Conservation (phyloP, 805 yeast genomes). For the Scheffersomyces amazonensis region DNA sequence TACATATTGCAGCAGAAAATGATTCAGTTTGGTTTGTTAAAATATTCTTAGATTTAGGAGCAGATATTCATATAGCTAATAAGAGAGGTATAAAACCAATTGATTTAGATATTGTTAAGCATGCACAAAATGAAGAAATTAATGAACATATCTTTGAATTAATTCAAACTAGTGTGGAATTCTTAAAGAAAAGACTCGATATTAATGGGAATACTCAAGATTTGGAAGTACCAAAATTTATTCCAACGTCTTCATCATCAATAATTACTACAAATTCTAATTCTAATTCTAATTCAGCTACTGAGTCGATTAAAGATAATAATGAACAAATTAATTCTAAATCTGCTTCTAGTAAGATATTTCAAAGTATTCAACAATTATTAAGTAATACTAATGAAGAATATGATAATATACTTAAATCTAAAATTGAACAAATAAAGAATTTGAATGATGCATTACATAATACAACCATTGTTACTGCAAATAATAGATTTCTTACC, state of each 20-base stretch:
- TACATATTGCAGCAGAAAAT: constrained; percentile 40
- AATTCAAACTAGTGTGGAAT: constrained; percentile 30
- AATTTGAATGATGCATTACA: constrained; percentile 33
- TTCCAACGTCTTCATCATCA: neutral
- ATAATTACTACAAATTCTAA: neutral
- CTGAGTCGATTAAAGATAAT: constrained; percentile 1
- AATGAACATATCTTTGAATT: constrained; percentile 32
- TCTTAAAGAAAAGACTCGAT: constrained; percentile 24
- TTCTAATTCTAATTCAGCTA: constrained; percentile 1
- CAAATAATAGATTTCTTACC: constrained; percentile 37
- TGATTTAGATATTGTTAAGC: constrained; percentile 74
- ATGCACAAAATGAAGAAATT: constrained; percentile 12
- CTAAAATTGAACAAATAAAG: constrained; percentile 34
- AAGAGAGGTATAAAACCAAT: constrained; percentile 82
- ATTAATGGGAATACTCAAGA: constrained; percentile 10
- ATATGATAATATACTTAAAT: constrained; percentile 33
- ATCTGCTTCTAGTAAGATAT: constrained; percentile 31
- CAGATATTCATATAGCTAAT: constrained; percentile 67
- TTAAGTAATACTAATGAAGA: constrained; percentile 34
- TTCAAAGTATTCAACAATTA: constrained; percentile 38
- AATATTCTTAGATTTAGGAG: constrained; percentile 30
- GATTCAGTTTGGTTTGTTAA: constrained; percentile 38
- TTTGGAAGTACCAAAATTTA: constrained; percentile 8
- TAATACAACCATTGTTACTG: constrained; percentile 40
- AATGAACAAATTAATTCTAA: constrained; percentile 5